Evolutionary conservation across 371 early-diverging fungal species (phyloP), one percentile per base, ranked within the genome.

Genomic region (Mucor mucedo): DNA sequence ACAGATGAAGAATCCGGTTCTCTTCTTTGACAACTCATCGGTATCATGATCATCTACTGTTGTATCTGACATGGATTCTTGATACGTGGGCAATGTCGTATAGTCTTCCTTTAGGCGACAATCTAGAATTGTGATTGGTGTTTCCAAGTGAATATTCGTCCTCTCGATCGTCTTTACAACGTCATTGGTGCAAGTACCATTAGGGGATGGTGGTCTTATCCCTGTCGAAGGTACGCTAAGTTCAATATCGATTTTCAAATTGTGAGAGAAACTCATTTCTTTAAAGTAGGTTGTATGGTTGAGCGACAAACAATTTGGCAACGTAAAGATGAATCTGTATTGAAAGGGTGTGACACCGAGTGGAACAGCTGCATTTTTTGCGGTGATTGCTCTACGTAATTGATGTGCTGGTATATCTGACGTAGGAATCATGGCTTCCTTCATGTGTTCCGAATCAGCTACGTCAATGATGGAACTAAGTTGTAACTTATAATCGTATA

Each of bases 301-400:
- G 28, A 78, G 55, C 21, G 73, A 63, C 30, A 74, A 41, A 21
- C 81, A 81, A 44, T 81, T 81, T 10, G 81, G 81, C 38, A 81
- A 49, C 0, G 72, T 74, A 38, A 81, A 72, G 11, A 78, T 50
- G 55, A 76, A 77, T 3, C 70, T 75, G 48, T 78, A 77, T 40
- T 76, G 75, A 52, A 81, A 81, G 1, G 78, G 77, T 2, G 45
- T 70, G 1, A 60, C n/a, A 0, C 68, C 70, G 0, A 81, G 44
- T 2, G 81, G 67, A n/a, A 81, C 73, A 49, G 76, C 75, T 8
- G 78, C 81, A 42, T 81, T 78, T 55, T 81, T 78, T 6, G 77
- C 66, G 3, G 62, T 60, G 3, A 81, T 55, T 4, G 68, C 75
- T 45, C 68, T 67, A 14, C 71, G 68, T 7, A 81, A 54, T 52